Conservation (phyloP, 2,329 filamentous ascomycete species). For the Plectosphaerella plurivora region DNA sequence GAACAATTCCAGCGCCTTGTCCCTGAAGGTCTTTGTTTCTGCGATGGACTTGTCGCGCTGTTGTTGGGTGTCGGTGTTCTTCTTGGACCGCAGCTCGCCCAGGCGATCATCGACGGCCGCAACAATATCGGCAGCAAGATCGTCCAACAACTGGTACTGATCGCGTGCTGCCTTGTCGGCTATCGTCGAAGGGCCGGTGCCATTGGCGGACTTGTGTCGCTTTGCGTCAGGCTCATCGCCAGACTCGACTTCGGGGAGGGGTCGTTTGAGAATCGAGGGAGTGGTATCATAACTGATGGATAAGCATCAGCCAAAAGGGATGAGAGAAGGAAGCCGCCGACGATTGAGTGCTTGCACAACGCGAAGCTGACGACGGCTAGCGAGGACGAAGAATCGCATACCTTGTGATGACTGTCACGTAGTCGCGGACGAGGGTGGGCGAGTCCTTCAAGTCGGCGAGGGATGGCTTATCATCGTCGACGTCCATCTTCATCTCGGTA, state of each 20-base stretch:
- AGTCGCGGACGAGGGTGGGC: slow-evolving; percentile 31
- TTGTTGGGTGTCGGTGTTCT: neutral
- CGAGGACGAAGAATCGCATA: slow-evolving; percentile 17
- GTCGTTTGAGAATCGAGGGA: slow-evolving; percentile 51
- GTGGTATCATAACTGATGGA: slow-evolving; percentile 47
- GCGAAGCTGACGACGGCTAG: no score
- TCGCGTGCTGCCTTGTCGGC: slow-evolving; percentile 48
- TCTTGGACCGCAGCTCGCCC: slow-evolving; percentile 36
- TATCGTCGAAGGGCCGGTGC: slow-evolving; percentile 36
- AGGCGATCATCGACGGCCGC: slow-evolving; percentile 42
- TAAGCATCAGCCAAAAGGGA: neutral
- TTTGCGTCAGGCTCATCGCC: slow-evolving; percentile 53
- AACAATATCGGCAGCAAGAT: slow-evolving; percentile 57
- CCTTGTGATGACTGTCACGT: slow-evolving; percentile 31
- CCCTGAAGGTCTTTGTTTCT: slow-evolving; percentile 43
- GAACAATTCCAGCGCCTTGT: slow-evolving; percentile 58
- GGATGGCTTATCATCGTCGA: slow-evolving; percentile 18
- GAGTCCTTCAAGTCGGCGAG: slow-evolving; percentile 16
- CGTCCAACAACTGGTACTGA: slow-evolving; percentile 57
- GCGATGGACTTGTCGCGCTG: neutral
- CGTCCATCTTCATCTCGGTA: slow-evolving; percentile 16
- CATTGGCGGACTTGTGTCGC: slow-evolving; percentile 52
- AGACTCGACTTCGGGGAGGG: slow-evolving; percentile 37
- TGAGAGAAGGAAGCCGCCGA: neutral
- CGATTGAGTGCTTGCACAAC: no score